Percentiles rank a stretch among this genome's conserved stretches.
Conservation (phyloP, 768 basidiomycete genomes). For the Cystofilobasidium ferigula region DNA sequence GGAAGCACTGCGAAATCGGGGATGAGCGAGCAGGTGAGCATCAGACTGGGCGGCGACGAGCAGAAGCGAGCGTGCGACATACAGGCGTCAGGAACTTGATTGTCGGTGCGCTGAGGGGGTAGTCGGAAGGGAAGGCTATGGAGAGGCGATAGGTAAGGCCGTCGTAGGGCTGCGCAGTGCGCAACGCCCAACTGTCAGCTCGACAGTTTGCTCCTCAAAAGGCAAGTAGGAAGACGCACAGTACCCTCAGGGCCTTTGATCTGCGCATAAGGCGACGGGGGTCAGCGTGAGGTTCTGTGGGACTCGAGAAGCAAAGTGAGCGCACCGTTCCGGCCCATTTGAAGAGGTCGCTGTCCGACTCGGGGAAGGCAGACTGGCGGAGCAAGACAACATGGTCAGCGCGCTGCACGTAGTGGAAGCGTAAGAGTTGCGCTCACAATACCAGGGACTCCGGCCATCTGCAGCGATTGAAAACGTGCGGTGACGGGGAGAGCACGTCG, state of each 20-base stretch:
- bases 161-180: constrained; percentile 4
- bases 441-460: neutral
- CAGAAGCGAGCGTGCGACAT: neutral
- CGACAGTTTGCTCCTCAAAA: no score
- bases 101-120: constrained; percentile 71
- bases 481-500: no score
- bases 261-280: neutral
- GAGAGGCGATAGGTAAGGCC: constrained; percentile 67
- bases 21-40: constrained; percentile 48
- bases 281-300: neutral
- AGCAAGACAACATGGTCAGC: neutral
- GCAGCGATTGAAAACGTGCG: no score
- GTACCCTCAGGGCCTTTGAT: constrained; percentile 5
- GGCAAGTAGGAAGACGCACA: neutral
- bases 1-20: constrained; percentile 8
- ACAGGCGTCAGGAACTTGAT: constrained; percentile 66
- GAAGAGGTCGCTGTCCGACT: neutral
- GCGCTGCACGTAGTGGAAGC: no score
- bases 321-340: constrained; percentile 43
- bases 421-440: neutral
- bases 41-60: no score
- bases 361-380: constrained; percentile 3
- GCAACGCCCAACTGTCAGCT: constrained; percentile 30
- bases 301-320: constrained; percentile 17
- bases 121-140: constrained; percentile 74